Evolutionary conservation across 192 early-diverging fungal species (phyloP), one percentile per base, ranked within the genome.

Genomic region (Dimargaris cristalligena): DNA sequence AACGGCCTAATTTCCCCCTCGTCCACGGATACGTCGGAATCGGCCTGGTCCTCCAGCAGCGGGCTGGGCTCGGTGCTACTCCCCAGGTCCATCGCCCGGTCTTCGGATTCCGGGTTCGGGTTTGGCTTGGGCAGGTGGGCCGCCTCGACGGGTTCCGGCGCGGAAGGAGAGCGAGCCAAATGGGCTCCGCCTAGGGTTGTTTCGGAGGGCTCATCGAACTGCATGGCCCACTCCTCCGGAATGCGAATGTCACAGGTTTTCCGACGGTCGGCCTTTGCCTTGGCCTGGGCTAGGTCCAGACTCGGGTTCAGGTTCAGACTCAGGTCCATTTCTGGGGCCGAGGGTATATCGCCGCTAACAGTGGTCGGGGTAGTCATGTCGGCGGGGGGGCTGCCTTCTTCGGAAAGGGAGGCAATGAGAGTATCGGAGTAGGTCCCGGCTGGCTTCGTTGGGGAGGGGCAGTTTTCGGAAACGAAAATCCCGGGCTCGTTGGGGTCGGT

Each of bases 171-270:
- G n/a, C n/a, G n/a, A n/a, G n/a, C n/a, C n/a, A n/a, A n/a, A n/a
- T n/a, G n/a, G n/a, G n/a, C n/a, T n/a, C n/a, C n/a, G n/a, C n/a
- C n/a, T n/a, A n/a, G n/a, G n/a, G n/a, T n/a, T n/a, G n/a, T n/a
- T n/a, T n/a, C n/a, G 26, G 14, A 14, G 50, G 50, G 50, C 30
- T 52, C 30, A 8, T 30, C 30, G 23, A 23, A 26, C 30, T 52
- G 50, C 50, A 52, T 52, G 25, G 50, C 50, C 50, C 50, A 52
- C 30, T 52, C 50, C 2, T 52, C 25, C 22, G 50, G 50, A 26
- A 52, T 52, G 23, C 13, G 16, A 26, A 52, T 23, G 50, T 52
- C 50, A 26, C 50, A 52, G 26, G 50, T 52, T 16, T 1, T 18
- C 16, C 50, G 50, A 16, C 50, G 50, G 23, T 52, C 22, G 50